Conservation (phyloP, 192 early-diverging fungal genomes). For the Rhizoclosmatium globosum region DNA sequence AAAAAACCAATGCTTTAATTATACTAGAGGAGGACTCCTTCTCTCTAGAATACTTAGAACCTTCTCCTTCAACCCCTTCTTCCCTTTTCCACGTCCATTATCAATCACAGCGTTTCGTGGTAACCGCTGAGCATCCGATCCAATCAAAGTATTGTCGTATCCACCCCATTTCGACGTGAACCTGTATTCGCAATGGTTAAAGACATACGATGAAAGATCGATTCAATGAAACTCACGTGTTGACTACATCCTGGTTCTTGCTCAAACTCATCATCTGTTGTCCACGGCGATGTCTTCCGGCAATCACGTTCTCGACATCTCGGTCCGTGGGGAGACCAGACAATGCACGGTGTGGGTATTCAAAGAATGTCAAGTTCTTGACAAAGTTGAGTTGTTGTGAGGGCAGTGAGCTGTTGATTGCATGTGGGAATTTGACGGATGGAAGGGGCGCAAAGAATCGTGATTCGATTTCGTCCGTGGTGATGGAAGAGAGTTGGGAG, state of each 20-base stretch:
- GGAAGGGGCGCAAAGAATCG: constrained; percentile 39
- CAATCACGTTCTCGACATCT: constrained; percentile 47
- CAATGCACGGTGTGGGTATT: constrained; percentile 63
- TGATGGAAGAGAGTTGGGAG: constrained; percentile 31
- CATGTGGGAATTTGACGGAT: neutral
- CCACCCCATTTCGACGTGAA: constrained; percentile 57
- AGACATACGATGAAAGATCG: neutral
- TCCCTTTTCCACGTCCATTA: constrained; percentile 55
- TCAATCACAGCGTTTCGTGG: constrained; percentile 43
- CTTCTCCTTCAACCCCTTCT: constrained; percentile 58
- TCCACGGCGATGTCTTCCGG: constrained; percentile 21
- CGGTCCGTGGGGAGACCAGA: constrained; percentile 56
- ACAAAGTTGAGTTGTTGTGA: constrained; percentile 40
- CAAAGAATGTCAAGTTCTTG: constrained; percentile 50
- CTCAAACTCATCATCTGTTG: constrained; percentile 16
- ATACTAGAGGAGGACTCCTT: neutral
- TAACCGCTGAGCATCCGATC: constrained; percentile 16
- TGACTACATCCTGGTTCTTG: constrained; percentile 28
- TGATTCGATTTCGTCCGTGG: constrained; percentile 31
- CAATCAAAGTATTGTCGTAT: constrained; percentile 52
- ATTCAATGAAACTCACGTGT: constrained; percentile 27
- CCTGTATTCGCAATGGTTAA: constrained; percentile 1
- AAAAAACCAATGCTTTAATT: too few relatives aligned
- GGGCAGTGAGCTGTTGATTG: constrained; percentile 11
- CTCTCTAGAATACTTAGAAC: constrained; percentile 46